Percentiles rank a stretch among this genome's conserved stretches.
Conservation (phyloP, 768 basidiomycete genomes). For the Amyloporia xantha region DNA sequence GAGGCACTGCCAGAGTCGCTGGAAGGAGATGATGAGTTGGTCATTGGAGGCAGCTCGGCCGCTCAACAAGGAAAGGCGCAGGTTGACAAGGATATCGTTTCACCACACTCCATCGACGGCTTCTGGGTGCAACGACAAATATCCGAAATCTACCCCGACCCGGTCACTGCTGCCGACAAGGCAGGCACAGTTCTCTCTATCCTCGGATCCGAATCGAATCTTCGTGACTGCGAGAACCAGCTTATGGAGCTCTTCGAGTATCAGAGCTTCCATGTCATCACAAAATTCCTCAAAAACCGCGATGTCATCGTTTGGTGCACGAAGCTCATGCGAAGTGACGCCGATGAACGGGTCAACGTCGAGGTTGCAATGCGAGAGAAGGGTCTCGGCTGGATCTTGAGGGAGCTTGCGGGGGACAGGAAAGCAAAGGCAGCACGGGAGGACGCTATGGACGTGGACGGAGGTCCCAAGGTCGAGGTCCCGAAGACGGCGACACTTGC, state of each 20-base stretch:
- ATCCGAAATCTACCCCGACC: slow-evolving; percentile 85
- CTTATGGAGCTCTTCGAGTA: slow-evolving; percentile 97
- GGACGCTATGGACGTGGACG: slow-evolving; percentile 79
- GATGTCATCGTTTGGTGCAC: slow-evolving; percentile 98
- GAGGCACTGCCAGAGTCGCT: slow-evolving; percentile 38
- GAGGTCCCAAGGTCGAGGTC: slow-evolving; percentile 41
- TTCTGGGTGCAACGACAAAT: slow-evolving; percentile 99
- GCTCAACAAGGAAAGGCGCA: slow-evolving; percentile 40
- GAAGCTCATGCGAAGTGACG: slow-evolving; percentile 83
- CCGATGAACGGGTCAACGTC: slow-evolving; percentile 84
- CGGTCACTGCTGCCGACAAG: slow-evolving; percentile 90
- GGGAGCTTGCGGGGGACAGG: slow-evolving; percentile 80
- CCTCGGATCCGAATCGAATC: slow-evolving; percentile 78
- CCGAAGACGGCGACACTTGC: slow-evolving; percentile 83
- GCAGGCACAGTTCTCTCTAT: slow-evolving; percentile 77
- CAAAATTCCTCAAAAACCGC: slow-evolving; percentile 88
- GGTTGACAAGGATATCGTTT: slow-evolving; percentile 71
- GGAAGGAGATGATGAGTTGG: slow-evolving; percentile 61
- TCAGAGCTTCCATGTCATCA: slow-evolving; percentile 83
- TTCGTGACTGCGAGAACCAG: slow-evolving; percentile 92
- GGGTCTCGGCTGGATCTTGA: slow-evolving; percentile 91
- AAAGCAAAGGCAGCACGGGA: slow-evolving; percentile 43
- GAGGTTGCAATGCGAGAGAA: slow-evolving; percentile 99
- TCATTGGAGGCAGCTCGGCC: slow-evolving; percentile 60
- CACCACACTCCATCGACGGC: slow-evolving; percentile 88